Percentiles rank a stretch among this genome's conserved stretches.
These are phyloP conservation scores for Jamesozyma rosinii DNA, from an alignment of 805 yeast species.

Conservation along the genomic window DNA sequence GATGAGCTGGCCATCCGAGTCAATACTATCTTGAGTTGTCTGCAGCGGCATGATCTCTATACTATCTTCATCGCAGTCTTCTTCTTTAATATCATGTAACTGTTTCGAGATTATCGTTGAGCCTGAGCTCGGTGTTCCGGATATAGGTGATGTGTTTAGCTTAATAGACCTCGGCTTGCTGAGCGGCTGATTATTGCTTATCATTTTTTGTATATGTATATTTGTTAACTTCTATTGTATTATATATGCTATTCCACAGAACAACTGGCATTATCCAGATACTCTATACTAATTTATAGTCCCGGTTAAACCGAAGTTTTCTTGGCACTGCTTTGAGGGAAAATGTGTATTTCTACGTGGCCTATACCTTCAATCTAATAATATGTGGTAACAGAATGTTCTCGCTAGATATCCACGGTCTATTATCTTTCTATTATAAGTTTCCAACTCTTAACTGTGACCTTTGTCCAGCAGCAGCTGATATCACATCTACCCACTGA, in stretches of 20 bases:
- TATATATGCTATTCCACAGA: neutral
- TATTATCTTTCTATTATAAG: too few relatives aligned
- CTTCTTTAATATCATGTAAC: constrained; percentile 7
- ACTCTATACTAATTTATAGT: neutral
- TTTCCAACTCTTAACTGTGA: too few relatives aligned
- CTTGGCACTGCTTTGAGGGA: too few relatives aligned
- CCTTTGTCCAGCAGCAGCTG: too few relatives aligned
- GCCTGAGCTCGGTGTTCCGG: constrained; percentile 2
- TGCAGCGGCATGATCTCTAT: neutral
- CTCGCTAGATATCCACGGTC: too few relatives aligned
- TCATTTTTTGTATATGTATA: neutral
- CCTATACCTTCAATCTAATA: too few relatives aligned
- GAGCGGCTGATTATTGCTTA: neutral
- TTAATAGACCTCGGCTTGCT: neutral
- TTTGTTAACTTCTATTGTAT: neutral
- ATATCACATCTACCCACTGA: too few relatives aligned
- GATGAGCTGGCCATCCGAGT: neutral
- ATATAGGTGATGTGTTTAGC: neutral
- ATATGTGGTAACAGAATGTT: too few relatives aligned
- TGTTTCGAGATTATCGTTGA: constrained; percentile 1
- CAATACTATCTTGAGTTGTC: neutral
- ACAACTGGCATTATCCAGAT: neutral
- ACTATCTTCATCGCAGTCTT: constrained; percentile 1
- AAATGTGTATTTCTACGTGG: too few relatives aligned
- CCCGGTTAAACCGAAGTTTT: too few relatives aligned